Base-by-base conservation (phyloP, 805 yeast genomes). In the Priceomyces fermenticarens region DNA sequence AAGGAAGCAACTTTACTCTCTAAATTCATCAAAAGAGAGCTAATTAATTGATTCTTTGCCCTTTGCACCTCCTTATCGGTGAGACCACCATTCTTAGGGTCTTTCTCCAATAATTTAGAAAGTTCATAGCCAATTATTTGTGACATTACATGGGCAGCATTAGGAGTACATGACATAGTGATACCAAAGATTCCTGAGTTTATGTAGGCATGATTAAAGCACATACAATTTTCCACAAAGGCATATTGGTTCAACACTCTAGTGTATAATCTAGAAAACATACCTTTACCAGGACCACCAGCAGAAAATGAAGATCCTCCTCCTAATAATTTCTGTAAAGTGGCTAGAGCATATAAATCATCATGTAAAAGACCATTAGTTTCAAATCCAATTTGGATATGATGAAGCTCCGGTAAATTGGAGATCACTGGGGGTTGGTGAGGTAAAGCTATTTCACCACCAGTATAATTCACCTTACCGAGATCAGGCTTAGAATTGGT, bases 201-300 rank as follows among this genome's bases (percentile, higher is more conserved):
- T 1, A 87, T 76, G 67, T 88, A 91, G 15, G 95, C 81, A 62
- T 89, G 96, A 62, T 89, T 88, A 67, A 90, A 89, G 6, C 95
- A 78, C 53, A 81, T 72, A 60, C 96, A 88, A 54, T 85, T 83
- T 57, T 93, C 99, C 38, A 93, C 81, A 59, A 85, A 90, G 30
- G 95, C 95, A 58, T 85, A 87, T 59, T 85, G 93, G 64, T 91
- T 91, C 58, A 93, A 72, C 2, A 93, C 96, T 52, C 89, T 80
- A 0, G 96, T 88, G 68, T 89, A 93, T 16, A 95, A 77, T 44
- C 98, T 76, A 3, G 97, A 88, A 60, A 89, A 93, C 98, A 93
- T 90, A 3, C 99, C 99, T 63, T 93, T 93, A 40, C 99, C 99
- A 12, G 99, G 99, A 0, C 99, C 99, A 49, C 99, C 99, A 8